Conservation (phyloP, 2,329 filamentous ascomycete species). For the Diplocarpon rosae region DNA sequence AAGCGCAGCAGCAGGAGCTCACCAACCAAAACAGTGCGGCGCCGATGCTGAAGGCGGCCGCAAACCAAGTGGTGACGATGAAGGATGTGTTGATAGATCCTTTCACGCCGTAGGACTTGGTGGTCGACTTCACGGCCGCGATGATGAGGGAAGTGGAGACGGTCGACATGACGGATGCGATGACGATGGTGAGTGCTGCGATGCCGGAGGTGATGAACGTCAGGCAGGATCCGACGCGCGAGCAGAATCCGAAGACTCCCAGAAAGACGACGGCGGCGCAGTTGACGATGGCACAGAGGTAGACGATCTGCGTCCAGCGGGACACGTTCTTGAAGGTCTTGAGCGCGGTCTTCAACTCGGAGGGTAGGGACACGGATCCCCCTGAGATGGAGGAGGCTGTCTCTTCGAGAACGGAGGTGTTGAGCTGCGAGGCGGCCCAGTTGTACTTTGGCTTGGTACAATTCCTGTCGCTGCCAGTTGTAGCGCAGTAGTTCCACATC, state of each 20-base stretch:
- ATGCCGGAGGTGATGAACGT: constrained; percentile 67
- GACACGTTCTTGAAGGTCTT: constrained; percentile 62
- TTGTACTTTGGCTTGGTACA: constrained; percentile 64
- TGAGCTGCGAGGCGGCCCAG: constrained; percentile 66
- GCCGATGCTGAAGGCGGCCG: constrained; percentile 62
- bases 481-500: constrained; percentile 80
- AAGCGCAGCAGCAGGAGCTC: constrained; percentile 74
- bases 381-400: constrained; percentile 35
- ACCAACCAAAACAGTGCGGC: constrained; percentile 85
- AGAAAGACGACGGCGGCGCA: constrained; percentile 64
- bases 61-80: constrained; percentile 67
- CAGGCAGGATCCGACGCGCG: constrained; percentile 67
- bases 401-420: constrained; percentile 50
- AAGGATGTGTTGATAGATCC: constrained; percentile 57
- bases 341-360: constrained; percentile 54
- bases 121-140: constrained; percentile 53
- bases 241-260: constrained; percentile 75
- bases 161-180: constrained; percentile 62
- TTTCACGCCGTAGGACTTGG: constrained; percentile 61
- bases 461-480: constrained; percentile 35
- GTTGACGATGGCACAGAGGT: constrained; percentile 59
- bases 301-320: constrained; percentile 76
- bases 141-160: constrained; percentile 61
- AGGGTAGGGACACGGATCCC: constrained; percentile 53
- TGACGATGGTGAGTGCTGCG: constrained; percentile 43